These are phyloP conservation scores for Diaporthe destruens DNA, from an alignment of 2,329 filamentous ascomycete genomes.

Conservation along the genomic window DNA sequence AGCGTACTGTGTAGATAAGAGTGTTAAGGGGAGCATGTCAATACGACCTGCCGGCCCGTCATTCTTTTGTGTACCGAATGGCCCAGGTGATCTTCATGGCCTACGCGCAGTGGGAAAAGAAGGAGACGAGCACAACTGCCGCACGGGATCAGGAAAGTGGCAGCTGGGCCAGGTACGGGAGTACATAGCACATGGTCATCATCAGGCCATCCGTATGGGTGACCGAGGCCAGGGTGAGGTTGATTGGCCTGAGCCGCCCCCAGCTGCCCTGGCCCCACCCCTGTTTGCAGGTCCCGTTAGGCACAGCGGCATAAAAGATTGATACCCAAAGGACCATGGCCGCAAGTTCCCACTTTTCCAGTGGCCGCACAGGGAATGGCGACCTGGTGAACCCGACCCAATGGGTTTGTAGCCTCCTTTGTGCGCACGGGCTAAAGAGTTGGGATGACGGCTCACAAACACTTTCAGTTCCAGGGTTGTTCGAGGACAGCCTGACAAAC, in stretches of 20 bases:
- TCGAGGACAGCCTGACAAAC: conserved; percentile 8
- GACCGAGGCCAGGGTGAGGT: conserved; percentile 30
- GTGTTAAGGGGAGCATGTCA: too few species aligned
- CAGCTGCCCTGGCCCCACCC: conserved; percentile 21
- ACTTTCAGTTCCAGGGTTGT: conserved; percentile 23
- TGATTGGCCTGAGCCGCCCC: conserved; percentile 33
- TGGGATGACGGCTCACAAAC: conserved; percentile 33
- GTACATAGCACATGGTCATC: conserved; percentile 19
- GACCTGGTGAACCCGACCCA: conserved; percentile 25
- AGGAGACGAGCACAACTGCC: conserved; percentile 4
- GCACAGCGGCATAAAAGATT: conserved; percentile 35
- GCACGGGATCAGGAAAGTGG: background rate
- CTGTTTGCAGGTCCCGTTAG: conserved; percentile 37
- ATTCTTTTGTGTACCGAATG: background rate
- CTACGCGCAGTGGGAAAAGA: background rate
- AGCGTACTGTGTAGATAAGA: background rate
- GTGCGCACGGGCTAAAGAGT: conserved; percentile 17
- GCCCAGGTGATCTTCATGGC: background rate
- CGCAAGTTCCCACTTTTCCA: conserved; percentile 32
- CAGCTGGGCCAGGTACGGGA: conserved; percentile 23
- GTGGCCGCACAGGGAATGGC: conserved; percentile 26
- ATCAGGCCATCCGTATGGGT: conserved; percentile 32
- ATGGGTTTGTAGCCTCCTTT: conserved; percentile 26
- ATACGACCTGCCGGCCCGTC: background rate
- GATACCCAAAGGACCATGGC: conserved; percentile 33